Evolutionary conservation across 805 yeast species (phyloP), one percentile per base, ranked within the genome.

Genomic region (Barnettozyma botsteinii): DNA sequence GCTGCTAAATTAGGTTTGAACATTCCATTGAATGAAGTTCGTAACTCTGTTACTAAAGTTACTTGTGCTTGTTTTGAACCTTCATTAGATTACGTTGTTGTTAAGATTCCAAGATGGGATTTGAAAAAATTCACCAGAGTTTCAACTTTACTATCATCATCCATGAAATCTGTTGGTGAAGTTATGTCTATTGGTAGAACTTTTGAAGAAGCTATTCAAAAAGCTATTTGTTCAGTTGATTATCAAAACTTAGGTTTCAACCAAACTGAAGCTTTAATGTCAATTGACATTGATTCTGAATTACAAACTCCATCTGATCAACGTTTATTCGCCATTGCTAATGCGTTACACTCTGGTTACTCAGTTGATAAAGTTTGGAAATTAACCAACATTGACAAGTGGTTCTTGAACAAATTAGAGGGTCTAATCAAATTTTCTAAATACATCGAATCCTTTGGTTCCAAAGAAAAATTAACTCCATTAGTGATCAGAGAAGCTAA

Each of bases 131-230:
- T 91, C 68, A 85, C 91, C 46, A 77, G 96, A 62, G 98, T 91
- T 28, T 84, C 95, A 17, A 81, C 85, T 38, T 73, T 80, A 61
- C 76, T 91, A 53, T 83, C 93, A 9, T 88, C 97, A 2, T 79
- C 96, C 23, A 91, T 91, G 98, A 91, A 91, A 69, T 88, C 97
- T 47, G 98, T 91, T 50, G 98, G 98, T 72, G 98, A 91, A 65
- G 98, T 93, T 38, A 91, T 91, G 98, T 77, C 91, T 52, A 86
- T 91, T 58, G 98, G 98, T 58, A 77, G 98, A 64, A 91, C 95
- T 21, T 91, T 91, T 52, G 98, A 91, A 66, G 98, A 91, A 63
- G 95, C 97, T 9, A 85, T 91, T 50, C 98, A 93, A 65, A 91
- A 91, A 69, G 98, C 98, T 42, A 88, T 93, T 52, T 77, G 98